Conservation (phyloP, 495 filamentous ascomycete species). For the Penicillium subrubescens region DNA sequence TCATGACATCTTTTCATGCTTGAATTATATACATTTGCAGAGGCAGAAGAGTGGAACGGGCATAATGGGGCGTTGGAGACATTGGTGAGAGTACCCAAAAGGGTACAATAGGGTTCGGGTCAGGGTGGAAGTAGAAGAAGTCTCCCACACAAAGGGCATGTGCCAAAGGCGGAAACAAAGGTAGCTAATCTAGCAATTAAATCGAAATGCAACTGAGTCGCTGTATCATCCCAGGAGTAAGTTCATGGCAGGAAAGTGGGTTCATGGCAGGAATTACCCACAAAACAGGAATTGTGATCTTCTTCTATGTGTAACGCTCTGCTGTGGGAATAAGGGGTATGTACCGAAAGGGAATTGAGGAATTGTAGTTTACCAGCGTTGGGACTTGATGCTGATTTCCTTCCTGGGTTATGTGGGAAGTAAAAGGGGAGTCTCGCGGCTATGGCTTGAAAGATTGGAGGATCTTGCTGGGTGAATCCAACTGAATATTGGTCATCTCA, state of each 20-base stretch:
- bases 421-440: neutral
- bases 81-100: neutral
- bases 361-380: constrained; percentile 6
- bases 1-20: constrained; percentile 27
- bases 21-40: constrained; percentile 27
- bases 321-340: constrained; percentile 11
- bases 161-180: neutral
- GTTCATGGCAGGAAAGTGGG: neutral
- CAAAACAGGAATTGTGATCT: neutral
- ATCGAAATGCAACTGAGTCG: neutral
- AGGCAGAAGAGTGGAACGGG: neutral
- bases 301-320: constrained; percentile 13
- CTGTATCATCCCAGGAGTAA: neutral
- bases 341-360: constrained; percentile 5
- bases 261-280: neutral
- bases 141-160: neutral
- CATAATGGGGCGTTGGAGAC: neutral
- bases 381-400: neutral
- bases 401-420: neutral
- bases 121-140: neutral
- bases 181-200: neutral
- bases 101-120: neutral
- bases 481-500: constrained; percentile 20
- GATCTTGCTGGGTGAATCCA: neutral
- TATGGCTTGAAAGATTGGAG: neutral